Conservation (phyloP, 176 grass and related monocot species). For the Carex littledalei region DNA sequence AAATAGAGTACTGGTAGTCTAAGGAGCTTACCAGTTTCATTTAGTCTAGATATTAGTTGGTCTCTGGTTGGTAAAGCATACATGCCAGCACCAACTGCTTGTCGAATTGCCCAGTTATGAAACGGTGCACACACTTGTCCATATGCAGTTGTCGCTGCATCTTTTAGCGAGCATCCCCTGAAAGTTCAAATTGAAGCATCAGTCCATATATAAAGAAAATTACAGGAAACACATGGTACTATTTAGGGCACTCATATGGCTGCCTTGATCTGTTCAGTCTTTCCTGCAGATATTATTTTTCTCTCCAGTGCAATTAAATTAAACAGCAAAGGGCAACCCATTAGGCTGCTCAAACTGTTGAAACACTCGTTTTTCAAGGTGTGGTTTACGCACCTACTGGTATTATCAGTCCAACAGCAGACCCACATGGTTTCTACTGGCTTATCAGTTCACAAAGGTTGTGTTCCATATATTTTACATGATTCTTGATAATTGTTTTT, state of each 20-base stretch:
- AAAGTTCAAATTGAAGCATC: slow-evolving; percentile 24
- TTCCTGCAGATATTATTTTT: neutral
- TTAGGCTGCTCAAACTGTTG: neutral
- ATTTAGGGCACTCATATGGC: neutral
- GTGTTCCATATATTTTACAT: neutral
- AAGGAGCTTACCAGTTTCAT: slow-evolving; percentile 64
- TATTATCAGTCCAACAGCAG: neutral
- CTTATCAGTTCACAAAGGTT: neutral
- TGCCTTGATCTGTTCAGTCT: neutral
- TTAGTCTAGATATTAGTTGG: slow-evolving; percentile 61
- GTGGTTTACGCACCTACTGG: neutral
- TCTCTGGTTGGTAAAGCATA: slow-evolving; percentile 86
- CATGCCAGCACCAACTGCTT: slow-evolving; percentile 88
- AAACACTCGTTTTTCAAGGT: neutral
- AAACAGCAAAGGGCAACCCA: neutral
- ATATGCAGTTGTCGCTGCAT: slow-evolving; percentile 83
- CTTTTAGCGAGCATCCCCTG: slow-evolving; percentile 67
- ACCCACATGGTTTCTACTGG: neutral
- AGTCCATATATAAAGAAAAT: neutral
- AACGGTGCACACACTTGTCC: slow-evolving; percentile 93
- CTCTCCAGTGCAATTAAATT: neutral
- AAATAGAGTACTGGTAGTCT: neutral
- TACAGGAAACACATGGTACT: neutral
- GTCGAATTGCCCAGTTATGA: slow-evolving; percentile 87
- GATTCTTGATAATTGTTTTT: neutral